Percentiles rank a stretch among this genome's conserved stretches.
phyloP scores from a whole-genome alignment of 495 filamentous ascomycete species.

The Astrothelium macrocarpum region DNA sequence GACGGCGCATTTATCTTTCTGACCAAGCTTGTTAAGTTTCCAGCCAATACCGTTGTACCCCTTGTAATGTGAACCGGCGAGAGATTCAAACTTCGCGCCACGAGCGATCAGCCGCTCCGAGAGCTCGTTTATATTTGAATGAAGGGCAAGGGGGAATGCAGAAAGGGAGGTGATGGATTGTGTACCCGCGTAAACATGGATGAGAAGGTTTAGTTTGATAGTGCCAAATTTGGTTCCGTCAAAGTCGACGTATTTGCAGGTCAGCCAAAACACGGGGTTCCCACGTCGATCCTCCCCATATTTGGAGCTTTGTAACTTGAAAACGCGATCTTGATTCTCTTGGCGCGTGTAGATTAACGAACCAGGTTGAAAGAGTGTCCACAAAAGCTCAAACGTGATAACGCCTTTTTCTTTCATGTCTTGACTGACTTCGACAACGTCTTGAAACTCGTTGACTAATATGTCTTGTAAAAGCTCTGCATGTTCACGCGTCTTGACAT shows the following conservation, averaged over 20 bases:
- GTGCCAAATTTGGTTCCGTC: conserved; percentile 52
- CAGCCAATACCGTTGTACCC: conserved; percentile 45
- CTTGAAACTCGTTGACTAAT: conserved; percentile 50
- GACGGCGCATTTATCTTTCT: conserved; percentile 39
- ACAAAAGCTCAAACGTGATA: conserved; percentile 50
- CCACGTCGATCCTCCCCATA: conserved; percentile 29
- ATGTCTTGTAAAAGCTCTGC: conserved; percentile 47
- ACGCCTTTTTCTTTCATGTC: conserved; percentile 50
- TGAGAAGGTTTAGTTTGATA: conserved; percentile 32
- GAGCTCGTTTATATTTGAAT: conserved; percentile 38
- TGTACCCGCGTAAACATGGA: conserved; percentile 48
- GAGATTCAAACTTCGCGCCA: conserved; percentile 30
- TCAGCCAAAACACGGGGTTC: conserved; percentile 28
- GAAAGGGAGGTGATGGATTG: conserved; percentile 45
- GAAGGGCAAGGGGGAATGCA: conserved; percentile 48
- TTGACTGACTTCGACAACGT: conserved; percentile 45
- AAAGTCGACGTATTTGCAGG: conserved; percentile 45
- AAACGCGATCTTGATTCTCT: conserved; percentile 33
- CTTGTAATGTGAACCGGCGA: conserved; percentile 55
- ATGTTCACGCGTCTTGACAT: conserved; percentile 34
- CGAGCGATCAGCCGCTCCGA: conserved; percentile 27
- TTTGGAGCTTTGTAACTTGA: conserved; percentile 27
- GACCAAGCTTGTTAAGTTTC: conserved; percentile 19
- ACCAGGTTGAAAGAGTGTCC: conserved; percentile 46
- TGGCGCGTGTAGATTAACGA: conserved; percentile 33